Base-by-base conservation (phyloP, 208 protist species). In the Crithidia mellificae region DNA sequence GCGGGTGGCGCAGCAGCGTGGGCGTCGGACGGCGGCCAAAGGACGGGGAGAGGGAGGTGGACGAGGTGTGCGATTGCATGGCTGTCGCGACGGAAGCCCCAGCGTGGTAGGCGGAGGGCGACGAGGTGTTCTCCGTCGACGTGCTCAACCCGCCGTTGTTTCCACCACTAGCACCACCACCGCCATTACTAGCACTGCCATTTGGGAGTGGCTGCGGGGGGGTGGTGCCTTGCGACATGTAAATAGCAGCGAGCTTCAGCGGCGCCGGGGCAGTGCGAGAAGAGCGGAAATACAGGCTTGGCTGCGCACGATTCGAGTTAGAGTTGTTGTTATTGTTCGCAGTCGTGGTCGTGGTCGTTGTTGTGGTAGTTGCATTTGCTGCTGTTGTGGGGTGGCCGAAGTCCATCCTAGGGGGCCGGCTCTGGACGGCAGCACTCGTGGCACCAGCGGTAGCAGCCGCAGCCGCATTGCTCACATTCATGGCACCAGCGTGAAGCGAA, bases 231-330 rank as follows among this genome's bases (percentile, higher is more conserved):
- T 65, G 59, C n/a, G 29, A 8, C n/a, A 43, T 8, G 24, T 70
- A 51, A 9, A 54, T 17, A 5, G 49, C 30, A 2, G 56, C 44
- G 34, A 69, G 50, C 63, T 66, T 76, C 46, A 76, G 58, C 29
- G 70, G 62, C 41, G 70, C 44, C 11, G 54, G 44, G 1, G 49
- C 56, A 14, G 24, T 61, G 62, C 70, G 70, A 47, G 38, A 61
- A 19, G 63, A 61, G 22, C 70, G 70, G 43, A 76, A 76, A 44
- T 70, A 64, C 38, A 76, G 70, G 24, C 70, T 70, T 0, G 63
- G 70, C 36, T 34, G 55, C 19, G 63, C 56, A 29, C 63, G 70
- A 24, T 36, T 65, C n/a, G 59, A 65, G 46, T 55, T 24, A 32
- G 46, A 53, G 59, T 44, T 65, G 27, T 12, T 47, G 41, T 46